Evolutionary conservation across 805 yeast species (phyloP).

Genomic region (Zygosaccharomyces kombuchaensis): DNA sequence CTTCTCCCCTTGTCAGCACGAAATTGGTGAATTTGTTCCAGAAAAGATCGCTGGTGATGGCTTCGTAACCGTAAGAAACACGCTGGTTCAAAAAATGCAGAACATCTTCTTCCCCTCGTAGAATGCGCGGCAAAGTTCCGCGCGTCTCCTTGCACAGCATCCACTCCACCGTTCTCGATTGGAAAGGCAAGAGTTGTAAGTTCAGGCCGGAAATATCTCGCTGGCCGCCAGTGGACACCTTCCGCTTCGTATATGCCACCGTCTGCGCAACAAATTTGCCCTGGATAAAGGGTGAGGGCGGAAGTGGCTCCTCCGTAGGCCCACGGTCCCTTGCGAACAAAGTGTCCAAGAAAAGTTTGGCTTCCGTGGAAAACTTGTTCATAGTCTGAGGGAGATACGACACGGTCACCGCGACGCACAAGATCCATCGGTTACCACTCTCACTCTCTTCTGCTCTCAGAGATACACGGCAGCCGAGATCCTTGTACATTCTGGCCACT

Average conservation of each 20-base stretch:
- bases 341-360: constrained; percentile 21
- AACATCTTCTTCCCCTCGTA: constrained; percentile 8
- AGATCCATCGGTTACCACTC: constrained; percentile 9
- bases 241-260: constrained; percentile 20
- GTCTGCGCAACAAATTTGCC: constrained; percentile 25
- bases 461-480: constrained; percentile 8
- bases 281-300: constrained; percentile 22
- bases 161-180: constrained; percentile 33
- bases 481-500: constrained; percentile 10
- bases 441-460: neutral
- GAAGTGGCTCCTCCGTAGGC: neutral
- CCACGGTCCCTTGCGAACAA: constrained; percentile 14
- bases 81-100: constrained; percentile 22
- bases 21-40: constrained; percentile 36
- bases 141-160: constrained; percentile 28
- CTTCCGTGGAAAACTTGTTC: constrained; percentile 28
- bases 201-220: constrained; percentile 10
- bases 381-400: constrained; percentile 14
- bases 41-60: constrained; percentile 14
- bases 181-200: constrained; percentile 31
- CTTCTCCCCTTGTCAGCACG: constrained; percentile 19
- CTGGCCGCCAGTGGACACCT: constrained; percentile 3
- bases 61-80: constrained; percentile 31
- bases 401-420: constrained; percentile 9
- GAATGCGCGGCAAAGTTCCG: neutral